phyloP scores from a whole-genome alignment of 1,284 basidiomycete genomes.

The Fomitopsis schrenkii region DNA sequence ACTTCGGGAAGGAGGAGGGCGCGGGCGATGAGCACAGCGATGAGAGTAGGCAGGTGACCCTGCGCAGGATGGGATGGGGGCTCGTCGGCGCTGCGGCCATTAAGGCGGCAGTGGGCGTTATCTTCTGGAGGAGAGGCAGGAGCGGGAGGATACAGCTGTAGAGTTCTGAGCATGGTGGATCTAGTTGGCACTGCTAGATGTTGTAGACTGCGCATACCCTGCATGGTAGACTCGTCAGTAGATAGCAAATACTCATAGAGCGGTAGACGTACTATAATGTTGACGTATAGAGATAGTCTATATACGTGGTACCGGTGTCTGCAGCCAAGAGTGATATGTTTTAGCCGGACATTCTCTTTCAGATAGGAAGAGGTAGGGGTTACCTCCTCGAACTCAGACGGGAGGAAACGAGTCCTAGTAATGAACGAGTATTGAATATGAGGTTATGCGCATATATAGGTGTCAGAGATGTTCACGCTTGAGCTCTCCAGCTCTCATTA shows the following conservation, averaged over 20 bases:
- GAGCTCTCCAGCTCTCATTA: too few species aligned
- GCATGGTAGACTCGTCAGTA: background rate
- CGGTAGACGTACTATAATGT: too few species aligned
- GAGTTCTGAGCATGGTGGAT: background rate
- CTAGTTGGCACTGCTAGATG: background rate
- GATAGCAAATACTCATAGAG: too few species aligned
- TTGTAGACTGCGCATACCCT: background rate
- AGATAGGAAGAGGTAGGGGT: too few species aligned
- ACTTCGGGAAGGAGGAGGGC: slow-evolving; percentile 3
- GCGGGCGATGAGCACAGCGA: background rate
- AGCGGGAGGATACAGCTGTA: background rate
- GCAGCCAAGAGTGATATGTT: background rate
- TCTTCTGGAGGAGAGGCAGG: slow-evolving; percentile 5
- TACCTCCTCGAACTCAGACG: too few species aligned
- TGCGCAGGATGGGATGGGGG: slow-evolving; percentile 1
- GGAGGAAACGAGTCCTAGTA: too few species aligned
- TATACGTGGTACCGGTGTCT: too few species aligned
- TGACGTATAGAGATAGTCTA: too few species aligned
- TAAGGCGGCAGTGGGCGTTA: background rate
- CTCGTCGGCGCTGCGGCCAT: slow-evolving; percentile 1
- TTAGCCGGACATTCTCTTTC: too few species aligned
- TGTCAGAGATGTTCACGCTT: too few species aligned
- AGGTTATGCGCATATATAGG: too few species aligned
- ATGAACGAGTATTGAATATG: too few species aligned
- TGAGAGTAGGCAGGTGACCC: background rate